These are phyloP conservation scores for Leccinum barrowsii DNA, from an alignment of 768 basidiomycete species.

Conservation along the genomic window DNA sequence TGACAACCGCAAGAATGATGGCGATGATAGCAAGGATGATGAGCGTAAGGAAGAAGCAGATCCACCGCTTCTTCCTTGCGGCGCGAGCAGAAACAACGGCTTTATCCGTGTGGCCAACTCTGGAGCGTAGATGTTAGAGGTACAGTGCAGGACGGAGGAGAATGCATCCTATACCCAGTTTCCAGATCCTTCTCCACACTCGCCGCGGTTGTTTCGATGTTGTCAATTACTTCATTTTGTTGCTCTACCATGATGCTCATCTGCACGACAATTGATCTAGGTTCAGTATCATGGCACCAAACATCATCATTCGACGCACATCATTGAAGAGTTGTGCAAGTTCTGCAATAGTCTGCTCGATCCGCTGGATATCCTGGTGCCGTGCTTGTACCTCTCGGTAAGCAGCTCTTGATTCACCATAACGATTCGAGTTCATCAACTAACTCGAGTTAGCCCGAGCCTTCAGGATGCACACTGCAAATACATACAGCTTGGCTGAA, in stretches of 20 bases:
- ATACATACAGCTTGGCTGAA: constrained; percentile 79
- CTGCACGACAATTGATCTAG: constrained; percentile 34
- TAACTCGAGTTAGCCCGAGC: constrained; percentile 29
- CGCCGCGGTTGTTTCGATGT: constrained; percentile 74
- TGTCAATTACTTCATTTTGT: constrained; percentile 84
- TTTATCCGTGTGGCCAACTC: constrained; percentile 78
- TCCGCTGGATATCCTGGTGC: constrained; percentile 93
- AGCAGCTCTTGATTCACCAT: constrained; percentile 83
- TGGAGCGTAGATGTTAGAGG: constrained; percentile 29
- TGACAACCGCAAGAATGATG: constrained; percentile 57
- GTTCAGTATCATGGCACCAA: neutral
- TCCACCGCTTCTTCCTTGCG: constrained; percentile 96
- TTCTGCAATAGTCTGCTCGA: constrained; percentile 89
- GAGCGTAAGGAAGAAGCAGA: constrained; percentile 80
- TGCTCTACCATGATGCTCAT: constrained; percentile 96
- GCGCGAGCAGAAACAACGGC: constrained; percentile 83
- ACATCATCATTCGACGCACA: constrained; percentile 40
- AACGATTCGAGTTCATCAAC: constrained; percentile 89
- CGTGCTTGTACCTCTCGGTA: constrained; percentile 97
- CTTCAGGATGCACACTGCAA: neutral
- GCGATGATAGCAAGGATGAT: constrained; percentile 65
- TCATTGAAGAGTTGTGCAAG: constrained; percentile 96
- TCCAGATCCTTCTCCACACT: constrained; percentile 81
- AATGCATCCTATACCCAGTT: constrained; percentile 55
- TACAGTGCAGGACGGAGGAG: neutral